Base-by-base conservation (phyloP, 2,329 filamentous ascomycete species). In the Colletotrichum euphorbiae region DNA sequence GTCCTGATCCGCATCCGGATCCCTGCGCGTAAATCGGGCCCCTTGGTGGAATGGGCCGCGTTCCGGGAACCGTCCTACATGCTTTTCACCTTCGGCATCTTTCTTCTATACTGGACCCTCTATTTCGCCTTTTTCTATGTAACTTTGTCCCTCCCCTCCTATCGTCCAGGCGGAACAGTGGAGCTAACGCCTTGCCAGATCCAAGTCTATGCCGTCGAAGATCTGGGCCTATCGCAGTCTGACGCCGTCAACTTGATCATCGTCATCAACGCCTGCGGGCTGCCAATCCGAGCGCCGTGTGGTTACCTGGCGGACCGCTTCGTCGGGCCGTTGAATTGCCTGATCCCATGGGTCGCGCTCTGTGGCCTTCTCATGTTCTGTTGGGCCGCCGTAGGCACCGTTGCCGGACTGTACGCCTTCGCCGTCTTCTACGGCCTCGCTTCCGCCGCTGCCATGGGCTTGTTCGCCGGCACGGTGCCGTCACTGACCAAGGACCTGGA, bases 401-500 rank as follows among this genome's bases (percentile, higher is more conserved):
- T 69, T 6, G 50, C 80, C 15, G 83, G 84, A 0, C 77, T 92
- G 36, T 91, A 91, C 72, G 82, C 80, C 0, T 93, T 91, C 83
- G 80, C 86, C 0, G 79, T 83, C 0, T 81, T 90, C 66, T 91
- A 90, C 73, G 91, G 91, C 2, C 80, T 91, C 50, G 84, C 84
- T 2, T 87, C 84, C 0, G 89, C 88, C 0, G 87, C 83, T 0
- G 85, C 92, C 50, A 89, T 92, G 76, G 84, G 84, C 6, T 74
- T 93, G 8, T 91, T 92, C 71, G 90, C 90, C 0, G 88, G 89
- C 0, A 86, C 84, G 0, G 72, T 91, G 46, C 84, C 83, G 52
- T 85, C 84, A 42, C 77, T 89, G 63, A 87, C 84, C 1, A 79
- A 79, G 3, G 85, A 88, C 72, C 75, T 84, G 65, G 74, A 78